Percentiles rank a stretch among this genome's conserved stretches.
Conservation (phyloP, 169 alveolate species). For the Plasmodium cynomolgi region DNA sequence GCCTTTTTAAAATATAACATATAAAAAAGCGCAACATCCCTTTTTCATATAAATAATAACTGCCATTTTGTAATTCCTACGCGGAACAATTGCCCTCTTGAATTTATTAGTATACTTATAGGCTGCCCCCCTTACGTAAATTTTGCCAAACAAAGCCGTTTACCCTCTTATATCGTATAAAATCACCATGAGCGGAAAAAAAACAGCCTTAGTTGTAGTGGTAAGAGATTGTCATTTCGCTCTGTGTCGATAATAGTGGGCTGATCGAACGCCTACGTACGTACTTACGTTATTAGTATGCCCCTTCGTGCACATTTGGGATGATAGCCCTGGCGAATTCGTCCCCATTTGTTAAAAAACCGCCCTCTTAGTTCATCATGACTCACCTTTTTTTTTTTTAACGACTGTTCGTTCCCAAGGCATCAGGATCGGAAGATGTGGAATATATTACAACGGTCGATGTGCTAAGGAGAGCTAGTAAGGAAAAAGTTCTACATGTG, state of each 20-base stretch:
- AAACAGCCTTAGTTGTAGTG: slow-evolving; percentile 74
- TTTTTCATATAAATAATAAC: neutral
- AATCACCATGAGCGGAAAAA: slow-evolving; percentile 56
- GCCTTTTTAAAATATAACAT: neutral
- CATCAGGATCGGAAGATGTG: slow-evolving; percentile 84
- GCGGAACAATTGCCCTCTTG: neutral
- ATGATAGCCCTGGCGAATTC: neutral
- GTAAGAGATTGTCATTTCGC: slow-evolving; percentile 24
- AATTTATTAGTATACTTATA: neutral
- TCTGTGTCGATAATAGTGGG: neutral
- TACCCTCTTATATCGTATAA: neutral
- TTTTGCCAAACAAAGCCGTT: neutral
- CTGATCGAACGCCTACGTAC: neutral
- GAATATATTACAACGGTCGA: slow-evolving; percentile 85
- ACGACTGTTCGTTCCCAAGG: slow-evolving; percentile 9
- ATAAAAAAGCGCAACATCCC: neutral
- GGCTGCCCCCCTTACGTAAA: neutral
- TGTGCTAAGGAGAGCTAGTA: slow-evolving; percentile 83
- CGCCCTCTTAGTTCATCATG: neutral
- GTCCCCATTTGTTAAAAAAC: neutral
- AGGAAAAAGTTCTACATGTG: slow-evolving; percentile 63
- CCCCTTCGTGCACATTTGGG: neutral
- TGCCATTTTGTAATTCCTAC: neutral
- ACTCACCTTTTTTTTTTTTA: neutral
- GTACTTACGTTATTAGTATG: neutral